Evolutionary conservation across 2,329 filamentous ascomycete species (phyloP).

Genomic region (Lomentospora prolificans): DNA sequence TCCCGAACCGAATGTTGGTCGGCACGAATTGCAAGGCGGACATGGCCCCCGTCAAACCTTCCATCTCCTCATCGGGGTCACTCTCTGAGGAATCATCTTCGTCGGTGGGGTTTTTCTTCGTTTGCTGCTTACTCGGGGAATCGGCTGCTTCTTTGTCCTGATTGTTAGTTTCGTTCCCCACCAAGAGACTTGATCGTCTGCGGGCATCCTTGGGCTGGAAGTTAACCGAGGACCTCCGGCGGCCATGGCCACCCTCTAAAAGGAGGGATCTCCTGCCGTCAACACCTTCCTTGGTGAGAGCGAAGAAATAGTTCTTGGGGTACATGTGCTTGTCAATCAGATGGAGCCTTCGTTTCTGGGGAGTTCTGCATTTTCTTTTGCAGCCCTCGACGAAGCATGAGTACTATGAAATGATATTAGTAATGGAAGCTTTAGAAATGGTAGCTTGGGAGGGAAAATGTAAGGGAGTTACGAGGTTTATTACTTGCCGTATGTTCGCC

Average conservation of each 20-base stretch:
- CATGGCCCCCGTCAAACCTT: conserved; percentile 57
- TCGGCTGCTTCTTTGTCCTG: conserved; percentile 7
- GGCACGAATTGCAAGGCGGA: conserved; percentile 64
- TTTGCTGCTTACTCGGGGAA: background rate
- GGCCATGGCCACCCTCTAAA: conserved; percentile 41
- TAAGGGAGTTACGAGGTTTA: background rate
- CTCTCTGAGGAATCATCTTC: conserved; percentile 8
- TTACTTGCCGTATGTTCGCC: conserved; percentile 74
- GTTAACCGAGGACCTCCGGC: conserved; percentile 36
- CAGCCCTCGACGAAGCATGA: conserved; percentile 86
- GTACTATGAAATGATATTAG: conserved; percentile 42
- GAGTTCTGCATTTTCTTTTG: conserved; percentile 72
- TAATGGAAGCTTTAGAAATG: background rate
- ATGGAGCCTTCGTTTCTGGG: conserved; percentile 77
- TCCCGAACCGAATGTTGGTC: conserved; percentile 54
- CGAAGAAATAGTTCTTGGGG: conserved; percentile 80
- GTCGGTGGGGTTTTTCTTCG: background rate
- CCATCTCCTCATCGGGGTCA: conserved; percentile 43
- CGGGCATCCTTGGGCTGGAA: conserved; percentile 22
- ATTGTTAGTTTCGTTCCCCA: conserved; percentile 11
- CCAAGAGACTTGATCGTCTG: conserved; percentile 23
- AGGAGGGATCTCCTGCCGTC: conserved; percentile 76
- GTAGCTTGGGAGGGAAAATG: background rate
- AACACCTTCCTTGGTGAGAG: conserved; percentile 79
- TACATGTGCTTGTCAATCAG: conserved; percentile 92